Conservation (phyloP, 1,284 basidiomycete genomes). For the Pseudozyma tsukubaensis region DNA sequence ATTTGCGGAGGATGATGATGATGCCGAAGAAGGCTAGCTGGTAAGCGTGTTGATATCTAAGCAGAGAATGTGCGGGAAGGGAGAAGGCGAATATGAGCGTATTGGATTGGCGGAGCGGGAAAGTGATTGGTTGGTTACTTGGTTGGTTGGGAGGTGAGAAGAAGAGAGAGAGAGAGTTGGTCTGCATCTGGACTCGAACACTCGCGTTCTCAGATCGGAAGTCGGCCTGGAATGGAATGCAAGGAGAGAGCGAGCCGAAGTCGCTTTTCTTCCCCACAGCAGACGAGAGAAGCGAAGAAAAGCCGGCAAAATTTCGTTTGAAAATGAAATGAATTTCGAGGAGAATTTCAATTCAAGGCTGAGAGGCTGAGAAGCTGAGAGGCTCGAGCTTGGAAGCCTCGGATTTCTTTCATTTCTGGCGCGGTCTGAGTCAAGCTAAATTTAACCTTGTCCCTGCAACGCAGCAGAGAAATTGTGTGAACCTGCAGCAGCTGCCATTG, state of each 20-base stretch:
- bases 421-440: constrained; percentile 3
- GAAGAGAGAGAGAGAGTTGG: background rate
- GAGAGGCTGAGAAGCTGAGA: background rate
- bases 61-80: background rate
- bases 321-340: constrained; percentile 5
- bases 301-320: constrained; percentile 12
- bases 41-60: background rate
- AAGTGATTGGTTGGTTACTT: background rate
- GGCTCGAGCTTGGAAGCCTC: background rate
- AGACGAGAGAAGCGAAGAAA: background rate
- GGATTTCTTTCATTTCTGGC: constrained; percentile 18
- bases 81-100: background rate
- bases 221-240: constrained; percentile 28
- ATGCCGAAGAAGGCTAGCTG: background rate
- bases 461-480: constrained; percentile 23
- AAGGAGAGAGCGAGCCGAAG: constrained; percentile 10
- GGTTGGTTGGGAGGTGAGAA: too few species aligned
- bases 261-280: background rate
- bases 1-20: background rate
- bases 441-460: background rate
- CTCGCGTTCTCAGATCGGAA: constrained; percentile 21
- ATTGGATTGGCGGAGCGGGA: constrained; percentile 1
- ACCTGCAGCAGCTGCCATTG: constrained; percentile 15
- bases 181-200: background rate
- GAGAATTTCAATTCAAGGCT: constrained; percentile 5